phyloP scores from a whole-genome alignment of 1,284 basidiomycete species.

The Pisolithus thermaeus region DNA sequence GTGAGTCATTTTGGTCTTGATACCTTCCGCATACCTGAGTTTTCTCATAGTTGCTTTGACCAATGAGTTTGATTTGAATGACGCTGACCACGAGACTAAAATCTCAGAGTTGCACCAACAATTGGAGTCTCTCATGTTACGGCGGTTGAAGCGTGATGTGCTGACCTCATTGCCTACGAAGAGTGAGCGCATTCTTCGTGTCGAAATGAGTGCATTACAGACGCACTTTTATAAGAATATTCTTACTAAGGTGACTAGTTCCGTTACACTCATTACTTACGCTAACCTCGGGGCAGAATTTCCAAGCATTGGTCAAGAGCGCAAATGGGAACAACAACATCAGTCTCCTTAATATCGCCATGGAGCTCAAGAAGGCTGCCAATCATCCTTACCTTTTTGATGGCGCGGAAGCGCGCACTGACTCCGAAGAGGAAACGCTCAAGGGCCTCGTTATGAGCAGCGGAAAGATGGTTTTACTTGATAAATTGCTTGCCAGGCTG shows the following conservation, averaged over 20 bases:
- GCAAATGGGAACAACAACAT: constrained; percentile 80
- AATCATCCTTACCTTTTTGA: constrained; percentile 99
- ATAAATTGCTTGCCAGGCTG: constrained; percentile 87
- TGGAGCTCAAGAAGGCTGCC: constrained; percentile 96
- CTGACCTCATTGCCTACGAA: constrained; percentile 95
- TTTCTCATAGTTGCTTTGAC: constrained; percentile 61
- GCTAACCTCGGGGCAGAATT: constrained; percentile 59
- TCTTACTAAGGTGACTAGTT: constrained; percentile 70
- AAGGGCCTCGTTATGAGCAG: constrained; percentile 98
- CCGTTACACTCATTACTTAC: not conserved
- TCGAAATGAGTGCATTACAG: constrained; percentile 97
- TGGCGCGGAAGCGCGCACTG: constrained; percentile 80
- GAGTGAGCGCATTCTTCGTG: constrained; percentile 95
- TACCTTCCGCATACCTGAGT: constrained; percentile 9
- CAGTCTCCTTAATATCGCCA: constrained; percentile 91
- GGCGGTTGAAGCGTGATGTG: constrained; percentile 96
- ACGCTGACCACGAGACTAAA: constrained; percentile 89
- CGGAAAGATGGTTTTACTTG: constrained; percentile 95
- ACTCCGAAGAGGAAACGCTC: constrained; percentile 80
- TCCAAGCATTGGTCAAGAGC: constrained; percentile 86
- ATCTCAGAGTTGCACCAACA: constrained; percentile 94
- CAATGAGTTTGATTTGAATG: constrained; percentile 92
- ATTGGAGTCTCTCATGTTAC: constrained; percentile 91
- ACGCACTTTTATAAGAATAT: constrained; percentile 99
- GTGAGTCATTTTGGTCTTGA: constrained; percentile 40